Conservation (phyloP, 1,284 basidiomycete species). For the Porogramme epimiltina region DNA sequence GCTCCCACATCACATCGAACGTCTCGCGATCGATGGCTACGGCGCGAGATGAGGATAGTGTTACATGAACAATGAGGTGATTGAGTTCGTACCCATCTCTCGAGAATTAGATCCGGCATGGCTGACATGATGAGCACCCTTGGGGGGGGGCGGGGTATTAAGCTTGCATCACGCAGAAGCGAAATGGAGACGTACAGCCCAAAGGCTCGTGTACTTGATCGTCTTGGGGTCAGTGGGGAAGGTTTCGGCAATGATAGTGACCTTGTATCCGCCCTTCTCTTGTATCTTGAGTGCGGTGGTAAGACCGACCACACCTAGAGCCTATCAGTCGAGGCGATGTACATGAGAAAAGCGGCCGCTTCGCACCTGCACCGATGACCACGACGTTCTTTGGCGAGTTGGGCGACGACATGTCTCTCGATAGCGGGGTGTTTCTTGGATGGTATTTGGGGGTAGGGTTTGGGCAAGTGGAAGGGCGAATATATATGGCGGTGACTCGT, state of each 20-base stretch:
- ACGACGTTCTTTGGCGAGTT: slow-evolving; percentile 27
- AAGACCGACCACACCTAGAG: slow-evolving; percentile 68
- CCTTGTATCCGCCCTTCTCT: slow-evolving; percentile 55
- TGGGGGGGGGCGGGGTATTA: not conserved
- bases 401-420: not conserved
- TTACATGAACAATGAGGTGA: not conserved
- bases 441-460: too few relatives aligned
- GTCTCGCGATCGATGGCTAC: slow-evolving; percentile 73
- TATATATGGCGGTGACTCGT: slow-evolving; percentile 2
- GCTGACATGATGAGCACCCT: slow-evolving; percentile 75
- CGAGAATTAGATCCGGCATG: slow-evolving; percentile 46
- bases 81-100: slow-evolving; percentile 46
- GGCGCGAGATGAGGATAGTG: not conserved
- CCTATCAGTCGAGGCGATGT: too few relatives aligned
- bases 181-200: slow-evolving; percentile 59
- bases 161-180: not conserved
- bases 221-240: slow-evolving; percentile 68
- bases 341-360: not conserved
- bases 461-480: not conserved
- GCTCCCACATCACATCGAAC: slow-evolving; percentile 69
- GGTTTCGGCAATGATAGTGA: slow-evolving; percentile 67
- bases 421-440: too few relatives aligned
- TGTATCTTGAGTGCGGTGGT: slow-evolving; percentile 70
- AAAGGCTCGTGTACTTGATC: slow-evolving; percentile 72
- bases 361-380: slow-evolving; percentile 34